Percentiles rank a stretch among this genome's conserved stretches.
Conservation (phyloP, 805 yeast species). For the Sungouiella blattae region DNA sequence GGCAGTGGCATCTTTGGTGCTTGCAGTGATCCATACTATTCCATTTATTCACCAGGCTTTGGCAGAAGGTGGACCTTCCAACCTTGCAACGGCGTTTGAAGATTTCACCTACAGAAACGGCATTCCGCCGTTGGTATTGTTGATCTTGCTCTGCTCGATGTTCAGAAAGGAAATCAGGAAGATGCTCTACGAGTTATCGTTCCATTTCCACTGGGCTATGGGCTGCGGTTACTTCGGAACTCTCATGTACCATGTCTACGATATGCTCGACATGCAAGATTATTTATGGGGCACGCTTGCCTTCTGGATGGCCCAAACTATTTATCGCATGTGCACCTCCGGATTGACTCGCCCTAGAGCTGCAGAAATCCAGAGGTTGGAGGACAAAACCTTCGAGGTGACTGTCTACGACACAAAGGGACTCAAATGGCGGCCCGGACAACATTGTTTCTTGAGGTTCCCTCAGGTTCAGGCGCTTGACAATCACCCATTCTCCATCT, state of each 20-base stretch:
- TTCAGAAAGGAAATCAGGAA: slow-evolving; percentile 41
- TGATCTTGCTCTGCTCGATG: slow-evolving; percentile 41
- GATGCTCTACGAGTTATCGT: slow-evolving; percentile 43
- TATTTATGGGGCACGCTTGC: slow-evolving; percentile 51
- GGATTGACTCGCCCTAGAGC: slow-evolving; percentile 41
- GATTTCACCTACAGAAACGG: slow-evolving; percentile 37
- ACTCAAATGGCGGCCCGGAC: slow-evolving; percentile 51
- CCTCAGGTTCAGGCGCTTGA: slow-evolving; percentile 43
- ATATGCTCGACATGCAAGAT: slow-evolving; percentile 30
- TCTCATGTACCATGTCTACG: slow-evolving; percentile 43
- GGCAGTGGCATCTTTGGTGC: slow-evolving; percentile 38
- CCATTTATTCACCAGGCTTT: slow-evolving; percentile 46
- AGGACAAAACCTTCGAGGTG: slow-evolving; percentile 27
- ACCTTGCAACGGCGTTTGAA: slow-evolving; percentile 14
- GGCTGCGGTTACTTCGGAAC: slow-evolving; percentile 48
- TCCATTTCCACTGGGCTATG: slow-evolving; percentile 51
- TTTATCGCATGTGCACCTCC: slow-evolving; percentile 42
- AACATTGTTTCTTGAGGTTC: slow-evolving; percentile 50
- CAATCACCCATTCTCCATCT: slow-evolving; percentile 55
- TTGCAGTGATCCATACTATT: slow-evolving; percentile 47
- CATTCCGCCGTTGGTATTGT: slow-evolving; percentile 44
- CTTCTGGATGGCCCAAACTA: slow-evolving; percentile 47
- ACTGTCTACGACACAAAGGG: slow-evolving; percentile 33
- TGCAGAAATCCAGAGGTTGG: slow-evolving; percentile 27
- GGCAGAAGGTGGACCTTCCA: slow-evolving; percentile 46